Percentiles rank a stretch among this genome's conserved stretches.
Evolutionary conservation across 495 filamentous ascomycete genomes (phyloP).

Genomic region (Glonium stellatum): DNA sequence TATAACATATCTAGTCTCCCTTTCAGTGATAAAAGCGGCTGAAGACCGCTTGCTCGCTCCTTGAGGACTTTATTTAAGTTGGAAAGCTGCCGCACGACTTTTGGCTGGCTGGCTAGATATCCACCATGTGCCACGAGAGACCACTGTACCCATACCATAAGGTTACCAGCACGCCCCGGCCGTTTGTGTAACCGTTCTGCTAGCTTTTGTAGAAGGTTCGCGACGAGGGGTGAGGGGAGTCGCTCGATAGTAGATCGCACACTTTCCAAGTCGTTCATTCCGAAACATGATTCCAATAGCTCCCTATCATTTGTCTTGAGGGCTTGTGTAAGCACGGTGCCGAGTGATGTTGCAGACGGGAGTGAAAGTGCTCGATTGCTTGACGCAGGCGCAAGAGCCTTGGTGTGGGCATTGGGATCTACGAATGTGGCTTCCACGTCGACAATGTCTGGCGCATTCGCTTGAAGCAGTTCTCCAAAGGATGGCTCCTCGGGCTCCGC

Average conservation of each 20-base stretch:
- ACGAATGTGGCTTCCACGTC: conserved; percentile 63
- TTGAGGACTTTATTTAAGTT: conserved; percentile 77
- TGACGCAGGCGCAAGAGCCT: conserved; percentile 35
- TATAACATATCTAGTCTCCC: conserved; percentile 88
- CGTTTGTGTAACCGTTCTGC: conserved; percentile 80
- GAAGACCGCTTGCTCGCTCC: conserved; percentile 74
- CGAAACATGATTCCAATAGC: conserved; percentile 87
- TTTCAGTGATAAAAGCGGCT: conserved; percentile 77
- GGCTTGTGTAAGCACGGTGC: conserved; percentile 84
- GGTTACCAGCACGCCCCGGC: conserved; percentile 78
- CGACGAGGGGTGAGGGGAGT: conserved; percentile 75
- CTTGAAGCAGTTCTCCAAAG: conserved; percentile 80
- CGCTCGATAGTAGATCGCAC: conserved; percentile 85
- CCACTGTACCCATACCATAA: conserved; percentile 98
- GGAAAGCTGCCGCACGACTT: conserved; percentile 65
- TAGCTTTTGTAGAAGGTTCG: conserved; percentile 68
- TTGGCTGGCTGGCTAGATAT: conserved; percentile 73
- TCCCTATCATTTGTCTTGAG: conserved; percentile 82
- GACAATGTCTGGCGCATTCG: conserved; percentile 57
- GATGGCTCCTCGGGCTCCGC: conserved; percentile 56
- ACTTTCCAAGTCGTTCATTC: conserved; percentile 61
- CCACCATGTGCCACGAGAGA: conserved; percentile 91
- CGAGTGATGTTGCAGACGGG: conserved; percentile 71
- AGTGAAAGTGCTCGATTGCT: conserved; percentile 16
- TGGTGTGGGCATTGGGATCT: conserved; percentile 34